Percentiles rank a stretch among this genome's conserved stretches.
Conservation (phyloP, 2,329 filamentous ascomycete species). For the Monosporascus sp. region DNA sequence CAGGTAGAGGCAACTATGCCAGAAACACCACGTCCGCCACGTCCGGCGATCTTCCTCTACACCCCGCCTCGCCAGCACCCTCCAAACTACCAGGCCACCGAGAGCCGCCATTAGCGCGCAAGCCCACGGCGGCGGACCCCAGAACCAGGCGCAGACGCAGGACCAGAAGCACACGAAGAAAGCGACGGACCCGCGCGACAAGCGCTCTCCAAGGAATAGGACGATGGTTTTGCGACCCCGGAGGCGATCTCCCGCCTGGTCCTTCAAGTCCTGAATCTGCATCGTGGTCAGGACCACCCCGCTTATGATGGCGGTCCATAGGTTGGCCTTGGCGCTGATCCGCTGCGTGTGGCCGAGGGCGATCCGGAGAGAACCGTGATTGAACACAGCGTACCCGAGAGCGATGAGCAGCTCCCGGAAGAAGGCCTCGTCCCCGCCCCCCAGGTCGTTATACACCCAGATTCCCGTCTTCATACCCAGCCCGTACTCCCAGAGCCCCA, state of each 20-base stretch:
- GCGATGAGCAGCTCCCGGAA: conserved; percentile 18
- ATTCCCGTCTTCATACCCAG: conserved; percentile 15
- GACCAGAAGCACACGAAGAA: conserved; percentile 15
- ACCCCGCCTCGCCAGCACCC: too few species aligned
- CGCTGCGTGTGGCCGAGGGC: conserved; percentile 12
- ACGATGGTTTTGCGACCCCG: conserved; percentile 18
- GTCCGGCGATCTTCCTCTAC: too few species aligned
- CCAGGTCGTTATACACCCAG: conserved; percentile 23
- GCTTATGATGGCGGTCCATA: conserved; percentile 18
- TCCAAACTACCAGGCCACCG: too few species aligned
- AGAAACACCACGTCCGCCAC: too few species aligned
- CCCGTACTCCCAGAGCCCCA: conserved; percentile 17
- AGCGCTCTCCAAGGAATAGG: conserved; percentile 16
- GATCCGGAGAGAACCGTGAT: conserved; percentile 17
- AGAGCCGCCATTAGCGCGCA: too few species aligned
- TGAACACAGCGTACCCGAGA: conserved; percentile 18
- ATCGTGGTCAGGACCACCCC: conserved; percentile 21
- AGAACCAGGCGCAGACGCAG: conserved; percentile 10
- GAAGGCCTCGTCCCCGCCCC: conserved; percentile 16
- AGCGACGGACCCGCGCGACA: conserved; percentile 12
- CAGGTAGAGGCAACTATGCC: too few species aligned
- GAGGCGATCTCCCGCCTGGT: conserved; percentile 17
- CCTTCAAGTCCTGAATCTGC: conserved; percentile 22
- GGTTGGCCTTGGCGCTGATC: conserved; percentile 11
- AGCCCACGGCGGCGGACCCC: conserved; percentile 2